phyloP scores from a whole-genome alignment of 2,329 filamentous ascomycete species.

The Hypoxylon sp. region DNA sequence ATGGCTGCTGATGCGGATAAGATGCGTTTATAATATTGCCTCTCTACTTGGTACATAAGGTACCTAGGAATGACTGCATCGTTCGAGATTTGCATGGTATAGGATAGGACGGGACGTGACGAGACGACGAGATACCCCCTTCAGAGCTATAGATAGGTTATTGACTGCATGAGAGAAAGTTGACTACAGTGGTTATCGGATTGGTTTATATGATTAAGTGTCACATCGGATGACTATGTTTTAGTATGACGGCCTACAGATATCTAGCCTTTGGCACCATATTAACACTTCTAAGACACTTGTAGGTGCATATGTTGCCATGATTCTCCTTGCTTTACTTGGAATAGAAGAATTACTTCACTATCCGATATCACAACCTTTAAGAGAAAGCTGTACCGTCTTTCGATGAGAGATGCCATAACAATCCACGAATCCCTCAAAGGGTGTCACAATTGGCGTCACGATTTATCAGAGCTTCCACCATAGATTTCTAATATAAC shows the following conservation, averaged over 20 bases:
- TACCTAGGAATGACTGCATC: neutral
- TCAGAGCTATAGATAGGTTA: neutral
- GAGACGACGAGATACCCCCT: constrained; percentile 20
- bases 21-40: constrained; percentile 44
- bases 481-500: neutral
- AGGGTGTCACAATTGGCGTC: too few relatives aligned
- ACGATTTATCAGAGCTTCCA: too few relatives aligned
- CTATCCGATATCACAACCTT: too few relatives aligned
- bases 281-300: too few relatives aligned
- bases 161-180: neutral
- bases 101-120: neutral
- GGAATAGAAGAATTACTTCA: too few relatives aligned
- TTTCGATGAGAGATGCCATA: too few relatives aligned
- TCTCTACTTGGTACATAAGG: neutral
- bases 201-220: neutral
- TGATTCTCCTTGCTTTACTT: too few relatives aligned
- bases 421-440: too few relatives aligned
- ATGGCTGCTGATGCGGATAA: constrained; percentile 50
- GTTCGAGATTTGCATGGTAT: constrained; percentile 2
- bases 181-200: neutral
- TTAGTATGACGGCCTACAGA: neutral
- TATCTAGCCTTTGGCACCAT: neutral
- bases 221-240: neutral
- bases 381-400: too few relatives aligned
- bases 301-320: too few relatives aligned